Conservation (phyloP, 2,329 filamentous ascomycete species). For the Paraconiothyrium brasiliense region DNA sequence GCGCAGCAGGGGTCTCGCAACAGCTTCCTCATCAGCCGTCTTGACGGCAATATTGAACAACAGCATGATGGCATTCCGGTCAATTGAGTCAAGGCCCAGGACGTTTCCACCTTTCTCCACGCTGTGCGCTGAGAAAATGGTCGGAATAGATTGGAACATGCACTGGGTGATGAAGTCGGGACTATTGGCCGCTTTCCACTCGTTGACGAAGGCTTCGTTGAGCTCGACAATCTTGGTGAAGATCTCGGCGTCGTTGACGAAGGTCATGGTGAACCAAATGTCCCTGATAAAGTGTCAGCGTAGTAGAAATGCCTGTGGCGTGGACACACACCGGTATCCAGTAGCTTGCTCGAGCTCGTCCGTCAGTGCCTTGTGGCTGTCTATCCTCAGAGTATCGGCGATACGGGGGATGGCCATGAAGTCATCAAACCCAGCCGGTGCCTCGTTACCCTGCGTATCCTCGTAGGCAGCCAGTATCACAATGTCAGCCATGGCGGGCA, state of each 20-base stretch:
- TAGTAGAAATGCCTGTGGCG: neutral
- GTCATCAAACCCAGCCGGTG: conserved; percentile 30
- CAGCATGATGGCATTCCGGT: conserved; percentile 31
- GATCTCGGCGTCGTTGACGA: conserved; percentile 31
- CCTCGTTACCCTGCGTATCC: conserved; percentile 30
- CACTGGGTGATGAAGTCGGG: conserved; percentile 35
- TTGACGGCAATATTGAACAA: neutral
- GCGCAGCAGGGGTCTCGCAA: conserved; percentile 22
- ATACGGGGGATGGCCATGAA: conserved; percentile 31
- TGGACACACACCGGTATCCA: conserved; percentile 32
- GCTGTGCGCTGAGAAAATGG: conserved; percentile 28
- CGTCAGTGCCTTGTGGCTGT: conserved; percentile 33
- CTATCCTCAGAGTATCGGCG: conserved; percentile 30
- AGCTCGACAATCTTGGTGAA: conserved; percentile 31
- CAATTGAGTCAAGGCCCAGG: conserved; percentile 32
- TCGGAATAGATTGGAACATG: conserved; percentile 36
- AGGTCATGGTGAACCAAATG: conserved; percentile 37
- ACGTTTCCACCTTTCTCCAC: conserved; percentile 37
- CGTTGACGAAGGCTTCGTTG: conserved; percentile 30
- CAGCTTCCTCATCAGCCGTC: conserved; percentile 23
- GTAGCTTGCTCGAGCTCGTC: conserved; percentile 35
- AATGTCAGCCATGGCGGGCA: conserved; percentile 25
- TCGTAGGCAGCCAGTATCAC: conserved; percentile 33
- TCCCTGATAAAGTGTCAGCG: conserved; percentile 23
- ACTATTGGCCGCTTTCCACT: conserved; percentile 26